These are phyloP conservation scores for Candida nemodendra DNA, from an alignment of 805 yeast genomes.

Conservation along the genomic window DNA sequence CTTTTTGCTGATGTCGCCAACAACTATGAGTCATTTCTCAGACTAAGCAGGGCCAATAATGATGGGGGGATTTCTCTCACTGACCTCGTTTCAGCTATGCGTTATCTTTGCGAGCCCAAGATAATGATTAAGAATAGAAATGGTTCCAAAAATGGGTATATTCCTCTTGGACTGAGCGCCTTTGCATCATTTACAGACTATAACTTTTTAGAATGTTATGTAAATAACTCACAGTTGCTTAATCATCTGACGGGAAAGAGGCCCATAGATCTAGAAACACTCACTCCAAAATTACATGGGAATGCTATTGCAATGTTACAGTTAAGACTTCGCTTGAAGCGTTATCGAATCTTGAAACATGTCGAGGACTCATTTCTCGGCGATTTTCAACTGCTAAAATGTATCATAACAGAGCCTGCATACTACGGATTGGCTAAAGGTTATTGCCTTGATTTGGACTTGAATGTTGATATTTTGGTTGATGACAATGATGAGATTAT, in stretches of 20 bases:
- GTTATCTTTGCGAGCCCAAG: conserved; percentile 18
- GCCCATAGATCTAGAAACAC: conserved; percentile 5
- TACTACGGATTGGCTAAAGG: conserved; percentile 36
- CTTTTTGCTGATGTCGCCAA: conserved; percentile 30
- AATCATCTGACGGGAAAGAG: conserved; percentile 36
- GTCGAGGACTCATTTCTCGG: conserved; percentile 9
- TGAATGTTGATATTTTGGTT: conserved; percentile 43
- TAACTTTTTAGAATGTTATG: conserved; percentile 26
- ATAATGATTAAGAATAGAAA: conserved; percentile 21
- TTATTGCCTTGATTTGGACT: conserved; percentile 46
- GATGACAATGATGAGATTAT: conserved; percentile 24
- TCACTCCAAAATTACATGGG: conserved; percentile 9
- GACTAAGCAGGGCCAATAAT: conserved; percentile 18
- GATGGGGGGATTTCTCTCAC: conserved; percentile 19
- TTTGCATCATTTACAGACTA: conserved; percentile 29
- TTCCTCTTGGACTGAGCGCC: conserved; percentile 28
- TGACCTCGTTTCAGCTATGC: conserved; percentile 21
- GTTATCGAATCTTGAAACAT: conserved; percentile 14
- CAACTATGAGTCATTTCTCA: conserved; percentile 24
- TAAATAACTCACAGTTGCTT: conserved; percentile 33
- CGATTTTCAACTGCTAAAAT: conserved; percentile 34
- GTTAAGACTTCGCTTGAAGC: conserved; percentile 17
- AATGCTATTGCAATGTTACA: conserved; percentile 29
- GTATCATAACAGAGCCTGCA: conserved; percentile 41
- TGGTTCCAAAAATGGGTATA: conserved; percentile 24